These are phyloP conservation scores for Russula griseocarnosa DNA, from an alignment of 768 basidiomycete genomes.

Conservation along the genomic window DNA sequence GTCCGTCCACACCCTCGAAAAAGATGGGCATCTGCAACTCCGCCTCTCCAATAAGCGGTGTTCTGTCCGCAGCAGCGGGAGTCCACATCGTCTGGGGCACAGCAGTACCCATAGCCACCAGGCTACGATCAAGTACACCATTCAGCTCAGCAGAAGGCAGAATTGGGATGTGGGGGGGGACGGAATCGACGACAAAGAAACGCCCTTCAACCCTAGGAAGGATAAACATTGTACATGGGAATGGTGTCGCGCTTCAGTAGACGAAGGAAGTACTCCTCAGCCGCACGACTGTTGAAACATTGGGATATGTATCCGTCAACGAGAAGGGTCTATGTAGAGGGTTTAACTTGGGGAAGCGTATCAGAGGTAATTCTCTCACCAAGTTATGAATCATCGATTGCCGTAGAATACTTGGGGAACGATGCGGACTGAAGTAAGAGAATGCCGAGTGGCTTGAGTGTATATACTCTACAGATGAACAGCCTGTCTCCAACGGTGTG, in stretches of 20 bases:
- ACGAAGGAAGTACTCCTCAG: not conserved
- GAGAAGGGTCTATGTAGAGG: slow-evolving; percentile 1
- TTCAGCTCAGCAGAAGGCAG: not conserved
- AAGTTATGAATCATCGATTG: not conserved
- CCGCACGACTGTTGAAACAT: not conserved
- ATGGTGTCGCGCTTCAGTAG: not conserved
- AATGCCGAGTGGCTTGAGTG: not conserved
- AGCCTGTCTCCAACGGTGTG: not conserved
- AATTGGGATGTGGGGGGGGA: not conserved
- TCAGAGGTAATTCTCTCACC: not conserved
- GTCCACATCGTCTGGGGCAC: slow-evolving; percentile 21
- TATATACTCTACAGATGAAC: not conserved
- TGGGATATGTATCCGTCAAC: slow-evolving; percentile 18
- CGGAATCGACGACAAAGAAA: not conserved
- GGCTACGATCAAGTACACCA: slow-evolving; percentile 10
- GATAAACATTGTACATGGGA: not conserved
- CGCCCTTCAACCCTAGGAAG: not conserved
- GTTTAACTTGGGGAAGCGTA: not conserved
- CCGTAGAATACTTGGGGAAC: not conserved
- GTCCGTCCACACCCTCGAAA: slow-evolving; percentile 13
- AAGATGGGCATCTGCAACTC: slow-evolving; percentile 23
- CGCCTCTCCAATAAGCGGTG: slow-evolving; percentile 3
- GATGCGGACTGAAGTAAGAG: not conserved
- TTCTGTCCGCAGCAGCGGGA: not conserved
- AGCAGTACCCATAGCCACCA: slow-evolving; percentile 12